Evolutionary conservation across 139 green algal species (phyloP).

Genomic region (Diplosphaera chodatii): DNA sequence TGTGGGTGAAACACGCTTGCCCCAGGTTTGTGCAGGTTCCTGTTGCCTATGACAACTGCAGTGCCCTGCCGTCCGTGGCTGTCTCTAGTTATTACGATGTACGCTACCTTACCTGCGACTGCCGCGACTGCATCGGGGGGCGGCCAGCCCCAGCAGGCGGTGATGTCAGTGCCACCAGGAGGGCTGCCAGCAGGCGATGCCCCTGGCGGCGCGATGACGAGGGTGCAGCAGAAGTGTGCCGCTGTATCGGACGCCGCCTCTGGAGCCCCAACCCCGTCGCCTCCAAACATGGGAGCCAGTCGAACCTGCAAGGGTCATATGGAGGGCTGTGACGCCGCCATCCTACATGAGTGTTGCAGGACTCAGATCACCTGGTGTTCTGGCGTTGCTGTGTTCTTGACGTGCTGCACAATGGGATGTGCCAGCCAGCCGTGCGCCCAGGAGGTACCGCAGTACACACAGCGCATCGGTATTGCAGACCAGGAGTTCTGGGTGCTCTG

Average conservation of each 20-base stretch:
- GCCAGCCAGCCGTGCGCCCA: no score
- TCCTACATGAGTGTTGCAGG: no score
- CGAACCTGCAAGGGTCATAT: not conserved
- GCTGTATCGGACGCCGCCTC: not conserved
- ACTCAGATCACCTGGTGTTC: no score
- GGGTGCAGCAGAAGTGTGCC: conserved; percentile 54
- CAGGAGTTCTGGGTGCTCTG: conserved; percentile 19
- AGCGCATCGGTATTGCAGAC: not conserved
- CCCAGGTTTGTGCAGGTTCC: no score
- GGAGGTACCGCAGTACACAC: no score
- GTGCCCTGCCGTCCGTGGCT: no score
- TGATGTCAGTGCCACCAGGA: conserved; percentile 8
- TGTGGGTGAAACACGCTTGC: no score
- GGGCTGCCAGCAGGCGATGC: conserved; percentile 8
- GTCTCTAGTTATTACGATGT: no score
- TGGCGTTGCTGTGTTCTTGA: no score
- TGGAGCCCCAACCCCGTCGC: not conserved
- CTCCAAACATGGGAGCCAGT: not conserved
- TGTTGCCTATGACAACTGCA: no score
- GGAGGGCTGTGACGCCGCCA: no score
- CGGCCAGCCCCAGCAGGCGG: conserved; percentile 35
- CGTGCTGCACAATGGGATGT: no score
- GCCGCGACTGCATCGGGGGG: not conserved
- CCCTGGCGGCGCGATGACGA: conserved; percentile 54
- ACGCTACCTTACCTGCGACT: not conserved